These are phyloP conservation scores for Cordia subcordata DNA, from an alignment of 257 asterid genomes.

Conservation along the genomic window DNA sequence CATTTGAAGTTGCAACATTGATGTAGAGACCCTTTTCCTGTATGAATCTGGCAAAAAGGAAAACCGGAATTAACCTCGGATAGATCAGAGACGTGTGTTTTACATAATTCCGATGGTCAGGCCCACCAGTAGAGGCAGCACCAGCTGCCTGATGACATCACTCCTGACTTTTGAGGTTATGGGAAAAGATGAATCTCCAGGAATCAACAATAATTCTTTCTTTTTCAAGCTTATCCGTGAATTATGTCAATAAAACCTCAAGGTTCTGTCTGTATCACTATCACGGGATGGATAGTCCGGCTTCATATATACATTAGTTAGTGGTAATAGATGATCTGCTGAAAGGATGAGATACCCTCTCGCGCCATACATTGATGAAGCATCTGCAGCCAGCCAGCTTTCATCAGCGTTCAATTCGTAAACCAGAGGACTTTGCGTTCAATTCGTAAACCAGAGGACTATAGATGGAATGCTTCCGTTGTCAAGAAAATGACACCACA, in stretches of 20 bases:
- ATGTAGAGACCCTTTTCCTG: slow-evolving; percentile 18
- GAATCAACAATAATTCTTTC: slow-evolving; percentile 46
- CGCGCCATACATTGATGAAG: slow-evolving; percentile 43
- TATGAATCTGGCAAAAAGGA: background rate
- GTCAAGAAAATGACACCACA: slow-evolving; percentile 73
- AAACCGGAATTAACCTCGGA: slow-evolving; percentile 19
- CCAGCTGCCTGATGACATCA: slow-evolving; percentile 94
- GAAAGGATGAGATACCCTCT: slow-evolving; percentile 30
- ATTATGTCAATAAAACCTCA: slow-evolving; percentile 43
- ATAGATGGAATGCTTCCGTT: slow-evolving; percentile 75
- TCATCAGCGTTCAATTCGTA: slow-evolving; percentile 26
- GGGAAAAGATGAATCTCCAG: slow-evolving; percentile 58
- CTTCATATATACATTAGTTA: slow-evolving; percentile 23
- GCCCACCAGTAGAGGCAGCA: slow-evolving; percentile 72
- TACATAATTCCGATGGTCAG: slow-evolving; percentile 81
- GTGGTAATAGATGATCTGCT: slow-evolving; percentile 28
- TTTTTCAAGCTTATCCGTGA: slow-evolving; percentile 55
- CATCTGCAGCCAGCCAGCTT: slow-evolving; percentile 51
- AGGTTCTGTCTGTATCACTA: slow-evolving; percentile 37
- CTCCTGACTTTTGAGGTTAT: slow-evolving; percentile 71
- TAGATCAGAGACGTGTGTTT: slow-evolving; percentile 63
- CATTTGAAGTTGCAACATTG: slow-evolving; percentile 14
- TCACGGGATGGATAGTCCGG: slow-evolving; percentile 43
- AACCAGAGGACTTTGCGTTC: too few relatives aligned
- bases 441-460: too few relatives aligned